phyloP scores from a whole-genome alignment of 2,329 filamentous ascomycete genomes.

The Beauveria asiatica region DNA sequence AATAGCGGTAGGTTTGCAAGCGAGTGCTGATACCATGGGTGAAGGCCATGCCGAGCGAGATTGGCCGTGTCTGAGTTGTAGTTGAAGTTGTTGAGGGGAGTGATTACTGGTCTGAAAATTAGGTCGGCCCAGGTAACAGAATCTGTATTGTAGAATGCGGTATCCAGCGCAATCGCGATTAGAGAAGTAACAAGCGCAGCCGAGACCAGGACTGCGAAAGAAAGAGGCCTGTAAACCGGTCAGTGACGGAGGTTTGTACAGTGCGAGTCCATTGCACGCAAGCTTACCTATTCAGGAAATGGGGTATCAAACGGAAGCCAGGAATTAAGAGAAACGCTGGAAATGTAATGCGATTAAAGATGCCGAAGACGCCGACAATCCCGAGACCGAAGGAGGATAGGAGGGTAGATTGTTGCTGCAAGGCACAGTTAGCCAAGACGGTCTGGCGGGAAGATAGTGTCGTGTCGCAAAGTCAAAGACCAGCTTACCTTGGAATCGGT shows the following conservation, averaged over 20 bases:
- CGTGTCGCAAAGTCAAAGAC: not conserved
- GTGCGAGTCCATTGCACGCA: not conserved
- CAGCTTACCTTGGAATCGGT: conserved; percentile 62
- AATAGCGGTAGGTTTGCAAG: conserved; percentile 63
- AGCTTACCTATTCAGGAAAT: conserved; percentile 71
- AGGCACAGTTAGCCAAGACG: conserved; percentile 19
- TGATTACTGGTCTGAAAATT: conserved; percentile 58
- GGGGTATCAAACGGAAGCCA: conserved; percentile 71
- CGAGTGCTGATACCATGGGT: conserved; percentile 71
- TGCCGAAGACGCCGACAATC: conserved; percentile 71
- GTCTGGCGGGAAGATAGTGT: not conserved
- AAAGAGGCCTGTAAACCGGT: conserved; percentile 40
- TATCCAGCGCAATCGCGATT: conserved; percentile 74
- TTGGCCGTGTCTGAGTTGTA: conserved; percentile 67
- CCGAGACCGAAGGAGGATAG: conserved; percentile 71
- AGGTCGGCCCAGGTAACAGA: conserved; percentile 58
- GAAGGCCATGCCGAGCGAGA: conserved; percentile 65
- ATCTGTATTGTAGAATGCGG: conserved; percentile 65
- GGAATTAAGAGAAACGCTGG: conserved; percentile 86
- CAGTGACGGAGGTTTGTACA: conserved; percentile 1
- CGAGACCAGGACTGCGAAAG: conserved; percentile 53
- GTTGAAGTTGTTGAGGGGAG: conserved; percentile 66
- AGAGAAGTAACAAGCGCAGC: conserved; percentile 60
- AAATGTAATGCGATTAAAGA: conserved; percentile 97
- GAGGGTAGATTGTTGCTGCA: conserved; percentile 63